phyloP scores from a whole-genome alignment of 139 green algal genomes.

The Chlorella sp. region DNA sequence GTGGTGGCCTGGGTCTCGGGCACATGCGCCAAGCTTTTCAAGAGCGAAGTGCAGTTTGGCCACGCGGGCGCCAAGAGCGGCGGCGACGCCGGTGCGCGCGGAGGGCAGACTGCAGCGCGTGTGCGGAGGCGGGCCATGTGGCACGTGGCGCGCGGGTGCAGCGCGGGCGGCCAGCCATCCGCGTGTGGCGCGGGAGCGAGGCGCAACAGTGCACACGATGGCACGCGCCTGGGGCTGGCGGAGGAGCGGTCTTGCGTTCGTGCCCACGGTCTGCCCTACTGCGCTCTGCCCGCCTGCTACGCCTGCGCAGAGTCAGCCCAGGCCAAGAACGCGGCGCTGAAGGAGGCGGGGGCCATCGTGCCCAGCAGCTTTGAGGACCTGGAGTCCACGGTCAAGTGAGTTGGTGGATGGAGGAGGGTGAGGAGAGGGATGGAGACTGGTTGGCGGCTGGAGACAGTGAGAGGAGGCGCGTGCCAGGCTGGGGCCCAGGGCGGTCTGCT shows the following conservation, averaged over 20 bases:
- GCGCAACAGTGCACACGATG: background rate
- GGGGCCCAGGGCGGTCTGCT: no score
- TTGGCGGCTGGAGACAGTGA: no score
- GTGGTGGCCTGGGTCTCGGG: slow-evolving; percentile 91
- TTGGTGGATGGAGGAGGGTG: no score
- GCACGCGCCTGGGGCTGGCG: no score
- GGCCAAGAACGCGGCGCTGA: slow-evolving; percentile 90
- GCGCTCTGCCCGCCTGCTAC: background rate
- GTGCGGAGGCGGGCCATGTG: slow-evolving; percentile 6
- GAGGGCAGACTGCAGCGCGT: background rate
- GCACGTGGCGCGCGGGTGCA: no score
- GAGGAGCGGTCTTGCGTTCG: no score
- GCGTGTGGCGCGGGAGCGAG: no score
- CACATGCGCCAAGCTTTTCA: slow-evolving; percentile 95
- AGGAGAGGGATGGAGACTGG: no score
- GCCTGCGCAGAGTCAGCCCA: no score
- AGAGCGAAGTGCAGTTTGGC: slow-evolving; percentile 95
- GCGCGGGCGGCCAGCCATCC: no score
- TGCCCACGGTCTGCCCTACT: background rate
- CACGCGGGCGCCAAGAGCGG: slow-evolving; percentile 85
- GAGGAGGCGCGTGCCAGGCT: no score
- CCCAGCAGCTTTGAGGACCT: slow-evolving; percentile 90
- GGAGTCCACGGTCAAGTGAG: slow-evolving; percentile 64
- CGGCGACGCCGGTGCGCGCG: slow-evolving; percentile 59
- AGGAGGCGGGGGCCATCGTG: slow-evolving; percentile 83